Base-by-base conservation (phyloP, 192 early-diverging fungal genomes). In the Geranomyces michiganensis region DNA sequence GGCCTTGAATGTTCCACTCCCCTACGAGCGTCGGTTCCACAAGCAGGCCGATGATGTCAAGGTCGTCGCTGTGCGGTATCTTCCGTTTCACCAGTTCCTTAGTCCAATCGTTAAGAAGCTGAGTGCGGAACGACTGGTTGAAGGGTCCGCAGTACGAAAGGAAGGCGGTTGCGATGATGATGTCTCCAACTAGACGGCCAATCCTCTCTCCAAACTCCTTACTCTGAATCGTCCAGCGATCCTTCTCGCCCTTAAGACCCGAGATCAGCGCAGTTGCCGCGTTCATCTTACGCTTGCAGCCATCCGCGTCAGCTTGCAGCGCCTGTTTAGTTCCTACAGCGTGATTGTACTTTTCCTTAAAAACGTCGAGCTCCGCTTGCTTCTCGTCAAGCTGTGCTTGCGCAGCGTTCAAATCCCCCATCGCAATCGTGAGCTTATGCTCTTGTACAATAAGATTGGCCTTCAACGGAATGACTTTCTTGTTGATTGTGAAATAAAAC, bases 1-100 rank as follows among this genome's bases (percentile, higher is more conserved):
- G 68, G 27, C 87, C 87, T 74, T 88, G 86, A 69, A 88, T 88
- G 72, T 88, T 88, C 87, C 87, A 88, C 63, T 88, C 86, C 15
- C 87, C 85, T 13, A 88, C 72, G 14, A 83, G 83, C 7, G 86
- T 88, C 32, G 82, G 86, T 26, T 88, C 85, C 1, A 88, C 87
- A 13, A 88, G 77, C 12, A 88, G 66, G 1, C 80, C 80, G 64
- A 82, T 86, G 56, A 88, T 86, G 62, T 88, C 84, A 21, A 88
- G 67, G 64, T 88, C 84, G 17, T 84, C 84, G 43, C 80, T 88
- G 76, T 85, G 82, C 3, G 87, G 87, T 60, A 88, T 88, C 63
- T 85, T 85, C 46, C 78, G 65, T 45, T 74, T 79, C 2, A 68
- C 63, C 1, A 88, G 69, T 62, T 88, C 87, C 61, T 84, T 88